phyloP scores from a whole-genome alignment of 2,329 filamentous ascomycete species.

The Cladosporium sp. region DNA sequence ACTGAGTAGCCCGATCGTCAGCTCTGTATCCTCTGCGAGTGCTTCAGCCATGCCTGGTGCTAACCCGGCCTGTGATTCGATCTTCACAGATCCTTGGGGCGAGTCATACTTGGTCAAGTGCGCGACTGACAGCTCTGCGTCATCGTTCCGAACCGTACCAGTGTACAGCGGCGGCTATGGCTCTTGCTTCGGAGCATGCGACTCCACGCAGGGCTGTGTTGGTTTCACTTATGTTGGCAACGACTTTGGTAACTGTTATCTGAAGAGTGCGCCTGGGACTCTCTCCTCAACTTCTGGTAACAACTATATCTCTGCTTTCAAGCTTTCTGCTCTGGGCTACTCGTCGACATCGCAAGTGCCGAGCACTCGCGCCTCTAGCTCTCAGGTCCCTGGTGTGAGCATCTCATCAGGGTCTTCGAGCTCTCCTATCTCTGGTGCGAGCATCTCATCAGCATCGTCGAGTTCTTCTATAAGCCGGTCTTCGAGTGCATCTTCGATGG shows the following conservation, averaged over 20 bases:
- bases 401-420: not conserved
- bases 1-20: not conserved
- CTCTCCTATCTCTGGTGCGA: not conserved
- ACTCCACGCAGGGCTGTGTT: conserved; percentile 14
- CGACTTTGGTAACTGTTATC: conserved; percentile 24
- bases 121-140: not conserved
- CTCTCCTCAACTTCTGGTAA: not conserved
- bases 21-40: conserved; percentile 4
- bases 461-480: not conserved
- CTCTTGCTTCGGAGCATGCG: conserved; percentile 22
- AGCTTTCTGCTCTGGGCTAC: conserved; percentile 9
- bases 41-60: not conserved
- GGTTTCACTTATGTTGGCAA: conserved; percentile 23
- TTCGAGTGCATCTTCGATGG: not conserved
- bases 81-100: conserved; percentile 12
- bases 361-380: not conserved
- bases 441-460: not conserved
- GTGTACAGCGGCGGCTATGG: conserved; percentile 19
- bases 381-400: not conserved
- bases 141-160: conserved; percentile 9
- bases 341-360: not conserved
- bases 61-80: conserved; percentile 1
- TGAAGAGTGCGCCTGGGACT: conserved; percentile 20
- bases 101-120: conserved; percentile 19
- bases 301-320: not conserved